Evolutionary conservation across 1,284 basidiomycete species (phyloP), one percentile per base, ranked within the genome.

Genomic region (Cutaneotrichosporon sp.): DNA sequence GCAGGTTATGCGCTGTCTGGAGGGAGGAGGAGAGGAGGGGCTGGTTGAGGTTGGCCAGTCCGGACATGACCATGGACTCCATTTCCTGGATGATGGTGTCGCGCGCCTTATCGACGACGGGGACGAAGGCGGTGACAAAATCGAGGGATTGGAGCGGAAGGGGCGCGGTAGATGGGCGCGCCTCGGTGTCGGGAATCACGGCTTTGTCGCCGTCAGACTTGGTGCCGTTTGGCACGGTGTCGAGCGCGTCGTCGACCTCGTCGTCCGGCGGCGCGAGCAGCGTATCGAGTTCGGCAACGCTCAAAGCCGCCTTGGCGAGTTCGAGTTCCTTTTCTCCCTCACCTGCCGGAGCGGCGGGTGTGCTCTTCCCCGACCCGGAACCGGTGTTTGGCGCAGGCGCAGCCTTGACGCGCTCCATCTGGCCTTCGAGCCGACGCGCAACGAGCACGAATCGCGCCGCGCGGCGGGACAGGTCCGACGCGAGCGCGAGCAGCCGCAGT

Each of bases 1-100:
- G 81, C 8, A 98, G 81, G 69, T 97, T 97, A 74, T 90, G 88
- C 2, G 93, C 91, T 0, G 91, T 96, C 78, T 97, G 94, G 8
- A 97, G 80, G 0, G 90, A 89, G 3, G 89, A 90, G 0, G 90
- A 88, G 1, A 98, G 80, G 21, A 94, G 77, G 1, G 90, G 84
- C 73, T 90, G 90, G 64, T 96, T 88, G 52, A 90, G 76, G 14
- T 83, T 82, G 0, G 80, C 78, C 7, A 96, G 77, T 2, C 91
- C 90, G 10, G 79, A 79, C 23, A 88, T 75, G 4, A 94, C 84
- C 86, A 91, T 91, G 10, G 77, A 79, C 64, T 93, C 87, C 90
- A 96, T 96, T 65, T 90, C 87, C 4, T 77, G 77, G 3, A 84
- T 86, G 23, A 96, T 83, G 39, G 79, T 81, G 10, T 79, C 77